These are phyloP conservation scores for Ganoderma resinaceum DNA, from an alignment of 1,284 basidiomycete genomes.

Conservation along the genomic window DNA sequence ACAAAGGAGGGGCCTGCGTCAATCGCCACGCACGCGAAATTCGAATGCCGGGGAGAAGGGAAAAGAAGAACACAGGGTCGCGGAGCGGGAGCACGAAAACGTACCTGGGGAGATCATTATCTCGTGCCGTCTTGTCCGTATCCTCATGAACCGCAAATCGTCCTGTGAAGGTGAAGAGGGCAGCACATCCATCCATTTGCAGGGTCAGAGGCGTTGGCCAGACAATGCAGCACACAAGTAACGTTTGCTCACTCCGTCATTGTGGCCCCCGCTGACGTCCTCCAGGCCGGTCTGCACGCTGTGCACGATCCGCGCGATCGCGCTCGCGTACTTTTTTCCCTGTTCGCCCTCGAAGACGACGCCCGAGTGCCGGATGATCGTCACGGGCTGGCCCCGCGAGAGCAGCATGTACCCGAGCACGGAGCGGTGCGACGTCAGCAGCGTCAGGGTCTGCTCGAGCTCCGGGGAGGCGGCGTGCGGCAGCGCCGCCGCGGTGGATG, in stretches of 20 bases:
- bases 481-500: constrained; percentile 21
- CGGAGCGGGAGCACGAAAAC: constrained; percentile 33
- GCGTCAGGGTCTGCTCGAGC: constrained; percentile 78
- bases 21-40: constrained; percentile 1
- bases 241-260: constrained; percentile 58
- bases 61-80: not conserved
- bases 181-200: no score
- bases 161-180: constrained; percentile 59
- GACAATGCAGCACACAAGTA: not conserved
- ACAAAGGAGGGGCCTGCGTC: constrained; percentile 5
- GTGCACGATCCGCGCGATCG: constrained; percentile 82
- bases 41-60: not conserved
- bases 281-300: constrained; percentile 77
- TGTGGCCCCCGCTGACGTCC: constrained; percentile 66
- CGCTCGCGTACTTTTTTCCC: constrained; percentile 80
- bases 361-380: constrained; percentile 85
- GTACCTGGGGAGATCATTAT: constrained; percentile 93
- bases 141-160: constrained; percentile 87
- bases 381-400: constrained; percentile 66
- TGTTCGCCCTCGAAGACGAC: constrained; percentile 89
- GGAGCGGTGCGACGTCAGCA: constrained; percentile 82
- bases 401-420: constrained; percentile 90
- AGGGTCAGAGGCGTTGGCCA: not conserved
- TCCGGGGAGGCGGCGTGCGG: constrained; percentile 63
- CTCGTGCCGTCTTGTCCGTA: constrained; percentile 91